Evolutionary conservation across 1,284 basidiomycete species (phyloP).

Genomic region (Boletus coffeatus): DNA sequence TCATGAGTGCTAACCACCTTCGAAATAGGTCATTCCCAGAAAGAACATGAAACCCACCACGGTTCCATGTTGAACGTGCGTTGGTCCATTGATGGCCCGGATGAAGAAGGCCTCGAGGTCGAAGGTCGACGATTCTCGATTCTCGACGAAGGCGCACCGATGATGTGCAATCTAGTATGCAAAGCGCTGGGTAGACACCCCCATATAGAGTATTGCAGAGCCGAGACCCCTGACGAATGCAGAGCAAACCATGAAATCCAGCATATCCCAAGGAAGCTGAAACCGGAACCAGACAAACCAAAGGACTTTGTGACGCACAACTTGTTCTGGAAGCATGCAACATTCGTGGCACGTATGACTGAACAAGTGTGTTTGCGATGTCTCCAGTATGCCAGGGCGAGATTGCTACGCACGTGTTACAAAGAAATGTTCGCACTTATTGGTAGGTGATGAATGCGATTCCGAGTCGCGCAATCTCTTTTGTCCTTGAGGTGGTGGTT

Average conservation of each 20-base stretch:
- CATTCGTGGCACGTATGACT: too few relatives aligned
- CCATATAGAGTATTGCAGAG: conserved; percentile 52
- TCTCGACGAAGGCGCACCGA: conserved; percentile 54
- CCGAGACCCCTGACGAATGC: conserved; percentile 32
- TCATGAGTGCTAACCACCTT: not conserved
- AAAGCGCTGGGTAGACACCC: conserved; percentile 36
- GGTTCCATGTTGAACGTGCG: conserved; percentile 54
- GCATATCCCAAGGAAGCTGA: conserved; percentile 38
- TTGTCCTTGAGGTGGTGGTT: too few relatives aligned
- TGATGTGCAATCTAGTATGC: conserved; percentile 53
- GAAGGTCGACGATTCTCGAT: conserved; percentile 48
- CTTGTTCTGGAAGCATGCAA: conserved; percentile 42
- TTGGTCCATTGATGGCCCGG: conserved; percentile 49
- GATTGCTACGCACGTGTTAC: too few relatives aligned
- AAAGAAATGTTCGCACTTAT: too few relatives aligned
- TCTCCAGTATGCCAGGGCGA: too few relatives aligned
- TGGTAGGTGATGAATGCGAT: too few relatives aligned
- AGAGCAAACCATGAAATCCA: conserved; percentile 37
- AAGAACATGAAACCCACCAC: conserved; percentile 54
- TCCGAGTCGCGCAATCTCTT: too few relatives aligned
- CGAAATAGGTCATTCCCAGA: conserved; percentile 45
- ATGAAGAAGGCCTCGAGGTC: conserved; percentile 41
- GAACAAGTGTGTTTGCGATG: too few relatives aligned
- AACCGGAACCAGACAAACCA: conserved; percentile 37
- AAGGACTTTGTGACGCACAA: conserved; percentile 55